Percentiles rank a stretch among this genome's conserved stretches.
Conservation (phyloP, 345 rosid species). For the Noccaea bulbosa region DNA sequence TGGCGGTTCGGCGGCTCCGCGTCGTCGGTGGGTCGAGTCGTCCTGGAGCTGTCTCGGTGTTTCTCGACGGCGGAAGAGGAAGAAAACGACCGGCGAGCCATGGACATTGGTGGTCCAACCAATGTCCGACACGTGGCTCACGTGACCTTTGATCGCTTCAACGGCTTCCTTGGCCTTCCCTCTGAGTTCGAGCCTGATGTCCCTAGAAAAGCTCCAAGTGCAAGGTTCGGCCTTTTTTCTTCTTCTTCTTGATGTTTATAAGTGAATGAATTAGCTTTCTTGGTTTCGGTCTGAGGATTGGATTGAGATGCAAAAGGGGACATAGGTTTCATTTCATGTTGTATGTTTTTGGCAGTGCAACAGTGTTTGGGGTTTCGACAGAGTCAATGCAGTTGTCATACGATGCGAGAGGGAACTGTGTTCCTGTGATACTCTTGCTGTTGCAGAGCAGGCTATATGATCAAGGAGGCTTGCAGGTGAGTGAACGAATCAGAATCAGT, state of each 20-base stretch:
- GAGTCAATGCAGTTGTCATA: conserved; percentile 97
- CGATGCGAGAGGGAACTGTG: conserved; percentile 90
- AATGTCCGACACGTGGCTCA: conserved; percentile 88
- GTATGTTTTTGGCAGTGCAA: conserved; percentile 63
- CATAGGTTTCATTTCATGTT: neutral
- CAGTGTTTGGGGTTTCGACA: conserved; percentile 94
- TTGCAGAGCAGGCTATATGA: conserved; percentile 86
- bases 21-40: conserved; percentile 35
- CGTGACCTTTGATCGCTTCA: conserved; percentile 93
- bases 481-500: neutral
- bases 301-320: neutral
- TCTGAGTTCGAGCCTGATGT: conserved; percentile 94
- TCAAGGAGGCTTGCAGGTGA: conserved; percentile 83
- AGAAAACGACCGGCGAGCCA: conserved; percentile 53
- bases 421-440: conserved; percentile 84
- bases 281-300: neutral
- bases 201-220: conserved; percentile 84
- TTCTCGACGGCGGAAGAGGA: conserved; percentile 59
- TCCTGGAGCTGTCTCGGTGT: conserved; percentile 73
- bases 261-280: neutral
- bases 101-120: conserved; percentile 92
- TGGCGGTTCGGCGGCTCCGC: conserved; percentile 35
- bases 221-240: conserved; percentile 54
- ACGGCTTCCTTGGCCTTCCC: conserved; percentile 92
- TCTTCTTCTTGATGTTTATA: neutral